A percentile compares a stretch with the other conserved stretches of the same genome.
Evolutionary conservation across 768 basidiomycete species (phyloP).

Genomic region (Dentipellis sp.): DNA sequence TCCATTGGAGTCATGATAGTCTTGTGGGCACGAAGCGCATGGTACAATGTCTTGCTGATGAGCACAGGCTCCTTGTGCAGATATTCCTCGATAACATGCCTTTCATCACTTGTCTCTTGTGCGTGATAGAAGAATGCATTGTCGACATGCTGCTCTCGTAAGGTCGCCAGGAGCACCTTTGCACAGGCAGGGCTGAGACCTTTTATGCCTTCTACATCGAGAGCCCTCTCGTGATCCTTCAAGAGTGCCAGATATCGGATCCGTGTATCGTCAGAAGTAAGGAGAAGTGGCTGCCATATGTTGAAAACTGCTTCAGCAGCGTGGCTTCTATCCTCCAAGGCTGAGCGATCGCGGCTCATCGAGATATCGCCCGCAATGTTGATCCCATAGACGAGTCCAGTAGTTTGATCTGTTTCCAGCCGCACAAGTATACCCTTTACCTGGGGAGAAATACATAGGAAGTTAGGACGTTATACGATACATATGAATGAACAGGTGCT

Average conservation of each 20-base stretch:
- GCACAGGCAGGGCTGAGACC: background rate
- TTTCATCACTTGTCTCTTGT: background rate
- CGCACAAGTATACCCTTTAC: background rate
- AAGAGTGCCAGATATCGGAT: background rate
- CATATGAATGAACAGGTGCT: background rate
- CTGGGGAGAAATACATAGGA: background rate
- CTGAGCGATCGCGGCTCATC: background rate
- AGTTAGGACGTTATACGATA: background rate
- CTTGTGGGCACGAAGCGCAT: background rate
- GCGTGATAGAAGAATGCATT: background rate
- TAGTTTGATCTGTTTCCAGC: background rate
- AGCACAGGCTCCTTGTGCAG: background rate
- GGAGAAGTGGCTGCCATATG: background rate
- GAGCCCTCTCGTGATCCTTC: background rate
- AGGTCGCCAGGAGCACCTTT: background rate
- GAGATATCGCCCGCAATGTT: background rate
- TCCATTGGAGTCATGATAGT: background rate
- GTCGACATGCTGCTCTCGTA: background rate
- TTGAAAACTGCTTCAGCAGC: background rate
- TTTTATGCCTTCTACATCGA: background rate
- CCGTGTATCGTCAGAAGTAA: background rate
- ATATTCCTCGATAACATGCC: background rate
- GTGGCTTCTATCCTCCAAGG: background rate
- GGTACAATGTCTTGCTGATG: background rate
- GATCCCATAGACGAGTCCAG: background rate